Base-by-base conservation (phyloP, 768 basidiomycete genomes). In the Mycena metata region DNA sequence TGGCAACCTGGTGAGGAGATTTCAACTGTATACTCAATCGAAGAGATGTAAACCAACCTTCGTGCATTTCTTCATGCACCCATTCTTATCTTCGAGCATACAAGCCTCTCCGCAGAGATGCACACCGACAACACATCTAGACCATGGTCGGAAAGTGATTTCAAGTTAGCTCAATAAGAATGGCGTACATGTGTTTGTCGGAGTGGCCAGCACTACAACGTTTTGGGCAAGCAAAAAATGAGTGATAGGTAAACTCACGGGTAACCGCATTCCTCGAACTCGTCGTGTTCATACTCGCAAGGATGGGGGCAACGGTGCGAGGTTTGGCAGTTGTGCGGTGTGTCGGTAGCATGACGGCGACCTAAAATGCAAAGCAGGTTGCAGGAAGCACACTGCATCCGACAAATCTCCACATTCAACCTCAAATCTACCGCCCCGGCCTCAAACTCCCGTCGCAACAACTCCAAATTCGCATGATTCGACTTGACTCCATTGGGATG, bases 91-190 rank as follows among this genome's bases (percentile, higher is more conserved):
- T 1, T 70, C 69, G 12, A 88, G 78, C 45, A 74, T 73, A 72
- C 90, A 90, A 16, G 75, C 70, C 56, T 83, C 78, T 13, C 88
- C 90, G 54, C 89, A 91, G 1, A 89, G 69, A 74, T 91, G 85
- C 23, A 76, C 70, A 17, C 80, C 83, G 0, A 84, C 80, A 39
- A 82, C 76, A 67, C 89, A 91, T 62, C 90, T 90, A n/a, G 62
- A n/a, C n/a, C n/a, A n/a, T n/a, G n/a, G n/a, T n/a, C n/a, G n/a
- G n/a, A n/a, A n/a, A n/a, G n/a, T n/a, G n/a, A n/a, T n/a, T n/a
- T n/a, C n/a, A n/a, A n/a, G n/a, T n/a, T n/a, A n/a, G n/a, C n/a
- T n/a, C n/a, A n/a, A n/a, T n/a, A n/a, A 42, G 39, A 15, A 15
- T 15, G 73, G n/a, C 84, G 52, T 71, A 89, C 89, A 88, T 80